phyloP scores from a whole-genome alignment of 441 rosid genomes.

The Pelargonium cotyledonis region DNA sequence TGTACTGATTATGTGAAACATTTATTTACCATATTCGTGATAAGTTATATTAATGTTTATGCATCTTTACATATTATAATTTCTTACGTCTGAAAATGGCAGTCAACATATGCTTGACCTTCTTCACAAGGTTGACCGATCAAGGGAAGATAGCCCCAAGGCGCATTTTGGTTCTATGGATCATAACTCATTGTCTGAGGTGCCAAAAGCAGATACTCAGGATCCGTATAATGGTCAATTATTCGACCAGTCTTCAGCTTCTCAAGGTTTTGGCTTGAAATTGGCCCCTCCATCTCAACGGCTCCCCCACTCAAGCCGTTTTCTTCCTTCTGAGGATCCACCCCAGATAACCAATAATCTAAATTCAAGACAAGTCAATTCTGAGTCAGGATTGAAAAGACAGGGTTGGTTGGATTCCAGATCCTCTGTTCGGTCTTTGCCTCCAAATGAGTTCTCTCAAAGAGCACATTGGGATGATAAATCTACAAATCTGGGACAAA shows the following conservation, averaged over 20 bases:
- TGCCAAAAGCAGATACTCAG: constrained; percentile 17
- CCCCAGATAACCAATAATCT: background rate
- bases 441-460: constrained; percentile 10
- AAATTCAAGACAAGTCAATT: constrained; percentile 6
- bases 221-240: constrained; percentile 15
- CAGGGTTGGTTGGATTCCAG: constrained; percentile 1
- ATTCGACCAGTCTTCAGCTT: constrained; percentile 20
- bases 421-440: constrained; percentile 5
- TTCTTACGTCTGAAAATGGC: background rate
- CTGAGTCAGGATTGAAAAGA: constrained; percentile 3
- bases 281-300: constrained; percentile 68
- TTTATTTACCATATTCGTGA: no score
- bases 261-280: constrained; percentile 38
- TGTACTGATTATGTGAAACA: no score
- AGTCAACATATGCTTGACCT: constrained; percentile 10
- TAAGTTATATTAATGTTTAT: no score
- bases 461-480: background rate
- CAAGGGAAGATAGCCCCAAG: constrained; percentile 24
- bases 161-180: constrained; percentile 23
- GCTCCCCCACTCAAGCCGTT: constrained; percentile 32
- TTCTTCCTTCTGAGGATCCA: constrained; percentile 11
- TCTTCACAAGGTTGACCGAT: constrained; percentile 33
- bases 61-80: no score
- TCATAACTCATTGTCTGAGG: constrained; percentile 15
- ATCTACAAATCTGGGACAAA: constrained; percentile 24